Evolutionary conservation across 1,139 yeast genomes (phyloP), one percentile per base, ranked within the genome.

Genomic region (Debaryomycetaceae sp.): DNA sequence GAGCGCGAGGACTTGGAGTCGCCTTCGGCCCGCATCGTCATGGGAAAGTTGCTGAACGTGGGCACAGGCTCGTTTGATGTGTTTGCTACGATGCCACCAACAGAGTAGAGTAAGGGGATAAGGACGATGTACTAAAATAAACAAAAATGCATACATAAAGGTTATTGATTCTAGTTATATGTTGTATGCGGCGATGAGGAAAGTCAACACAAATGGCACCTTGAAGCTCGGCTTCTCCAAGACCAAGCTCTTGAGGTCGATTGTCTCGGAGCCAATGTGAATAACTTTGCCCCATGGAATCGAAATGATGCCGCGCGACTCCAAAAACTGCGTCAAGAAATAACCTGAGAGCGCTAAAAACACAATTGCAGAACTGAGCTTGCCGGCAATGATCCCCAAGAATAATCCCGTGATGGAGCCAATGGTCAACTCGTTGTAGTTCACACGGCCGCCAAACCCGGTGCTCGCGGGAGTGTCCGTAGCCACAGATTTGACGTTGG

Each of bases 41-140:
- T 88, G 56, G 99, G 99, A 58, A 85, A 85, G 61, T 71, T 91
- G 49, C 77, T 91, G 38, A 79, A 79, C 47, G 95, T 88, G 35
- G 99, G 99, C 55, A 93, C 99, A 16, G 98, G 99, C 40, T 75
- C 94, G 25, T 93, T 93, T 57, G 98, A 91, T 55, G 73, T 93
- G 38, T 67, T 88, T 58, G 76, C 91, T 8, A 71, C 70, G 47
- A 72, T 80, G 72, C 78, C 81, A 24, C 37, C 42, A 34, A 44
- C 39, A 16, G 23, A 26, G 25, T 23, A 28, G 18, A 16, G 14
- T 32, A 31, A 24, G 20, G 29, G 23, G 26, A 19, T 19, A 5
- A 14, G 14, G 11, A 25, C 25, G 26, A 24, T 16, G 16, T 19
- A 29, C 19, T 25, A 25, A 25, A 19, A 13, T 11, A 16, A 11